phyloP scores from a whole-genome alignment of 1,284 basidiomycete genomes.

The Leccinum proximum region DNA sequence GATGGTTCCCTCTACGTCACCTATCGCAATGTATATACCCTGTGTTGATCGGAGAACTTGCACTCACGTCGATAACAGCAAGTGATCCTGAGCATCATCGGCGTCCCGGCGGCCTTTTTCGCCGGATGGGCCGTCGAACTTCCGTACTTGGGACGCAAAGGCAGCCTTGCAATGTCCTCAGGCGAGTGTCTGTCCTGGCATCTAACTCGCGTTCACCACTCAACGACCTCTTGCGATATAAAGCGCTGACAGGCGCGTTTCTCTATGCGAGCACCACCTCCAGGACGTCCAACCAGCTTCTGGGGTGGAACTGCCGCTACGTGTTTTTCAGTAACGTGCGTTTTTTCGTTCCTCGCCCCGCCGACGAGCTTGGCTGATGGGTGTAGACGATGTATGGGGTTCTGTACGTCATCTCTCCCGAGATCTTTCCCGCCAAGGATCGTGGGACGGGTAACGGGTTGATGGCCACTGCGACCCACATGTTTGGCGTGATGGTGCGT shows the following conservation, averaged over 20 bases:
- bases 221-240: slow-evolving; percentile 30
- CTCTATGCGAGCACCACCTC: slow-evolving; percentile 68
- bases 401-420: slow-evolving; percentile 62
- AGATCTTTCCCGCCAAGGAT: slow-evolving; percentile 70
- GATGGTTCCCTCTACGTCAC: slow-evolving; percentile 47
- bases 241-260: slow-evolving; percentile 65
- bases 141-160: no score
- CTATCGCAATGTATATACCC: slow-evolving; percentile 39
- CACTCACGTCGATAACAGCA: slow-evolving; percentile 24
- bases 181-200: neutral
- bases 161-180: no score
- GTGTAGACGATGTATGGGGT: slow-evolving; percentile 69
- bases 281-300: slow-evolving; percentile 54
- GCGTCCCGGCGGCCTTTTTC: no score
- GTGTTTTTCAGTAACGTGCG: slow-evolving; percentile 55
- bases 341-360: neutral
- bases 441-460: slow-evolving; percentile 73
- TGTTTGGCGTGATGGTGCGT: slow-evolving; percentile 62
- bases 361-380: neutral
- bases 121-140: no score
- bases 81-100: slow-evolving; percentile 5
- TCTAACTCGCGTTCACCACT: slow-evolving; percentile 9
- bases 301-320: slow-evolving; percentile 75
- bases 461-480: slow-evolving; percentile 53
- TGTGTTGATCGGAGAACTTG: no score